These are phyloP conservation scores for Apiospora phragmitis DNA, from an alignment of 2,329 filamentous ascomycete species.

Conservation along the genomic window DNA sequence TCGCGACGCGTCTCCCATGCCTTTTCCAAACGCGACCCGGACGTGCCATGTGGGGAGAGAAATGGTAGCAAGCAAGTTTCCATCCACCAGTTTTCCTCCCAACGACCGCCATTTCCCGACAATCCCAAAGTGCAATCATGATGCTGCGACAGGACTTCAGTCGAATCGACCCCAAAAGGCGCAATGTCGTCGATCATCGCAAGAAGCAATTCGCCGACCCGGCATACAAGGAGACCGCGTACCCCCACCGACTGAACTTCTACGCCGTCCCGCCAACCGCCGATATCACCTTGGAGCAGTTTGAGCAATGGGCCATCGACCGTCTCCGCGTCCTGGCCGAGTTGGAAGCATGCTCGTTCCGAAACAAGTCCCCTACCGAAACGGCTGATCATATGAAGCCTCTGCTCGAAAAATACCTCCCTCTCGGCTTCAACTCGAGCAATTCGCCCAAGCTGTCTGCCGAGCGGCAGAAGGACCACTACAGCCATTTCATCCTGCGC, in stretches of 20 bases:
- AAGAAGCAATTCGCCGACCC: slow-evolving; percentile 85
- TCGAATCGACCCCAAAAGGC: slow-evolving; percentile 68
- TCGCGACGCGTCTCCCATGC: background rate
- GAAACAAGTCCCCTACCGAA: slow-evolving; percentile 83
- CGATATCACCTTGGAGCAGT: slow-evolving; percentile 94
- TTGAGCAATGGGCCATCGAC: slow-evolving; percentile 98
- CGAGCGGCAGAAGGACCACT: slow-evolving; percentile 93
- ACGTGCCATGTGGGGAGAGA: background rate
- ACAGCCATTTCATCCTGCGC: slow-evolving; percentile 94
- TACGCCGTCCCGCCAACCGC: slow-evolving; percentile 85
- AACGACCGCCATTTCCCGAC: background rate
- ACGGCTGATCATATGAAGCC: slow-evolving; percentile 82
- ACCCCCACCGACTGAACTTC: slow-evolving; percentile 87
- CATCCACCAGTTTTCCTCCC: background rate
- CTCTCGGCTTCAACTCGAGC: slow-evolving; percentile 30
- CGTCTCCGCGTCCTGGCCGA: slow-evolving; percentile 82
- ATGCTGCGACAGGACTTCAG: slow-evolving; percentile 39
- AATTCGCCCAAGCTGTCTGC: slow-evolving; percentile 53
- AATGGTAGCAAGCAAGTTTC: background rate
- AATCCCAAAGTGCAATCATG: slow-evolving; percentile 13
- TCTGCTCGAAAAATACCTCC: slow-evolving; percentile 70
- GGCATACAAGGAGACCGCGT: slow-evolving; percentile 74
- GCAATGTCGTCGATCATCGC: slow-evolving; percentile 73
- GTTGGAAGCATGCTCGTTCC: slow-evolving; percentile 91
- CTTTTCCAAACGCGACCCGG: slow-evolving; percentile 1